Evolutionary conservation across 768 basidiomycete species (phyloP).

Genomic region (Russula sp.): DNA sequence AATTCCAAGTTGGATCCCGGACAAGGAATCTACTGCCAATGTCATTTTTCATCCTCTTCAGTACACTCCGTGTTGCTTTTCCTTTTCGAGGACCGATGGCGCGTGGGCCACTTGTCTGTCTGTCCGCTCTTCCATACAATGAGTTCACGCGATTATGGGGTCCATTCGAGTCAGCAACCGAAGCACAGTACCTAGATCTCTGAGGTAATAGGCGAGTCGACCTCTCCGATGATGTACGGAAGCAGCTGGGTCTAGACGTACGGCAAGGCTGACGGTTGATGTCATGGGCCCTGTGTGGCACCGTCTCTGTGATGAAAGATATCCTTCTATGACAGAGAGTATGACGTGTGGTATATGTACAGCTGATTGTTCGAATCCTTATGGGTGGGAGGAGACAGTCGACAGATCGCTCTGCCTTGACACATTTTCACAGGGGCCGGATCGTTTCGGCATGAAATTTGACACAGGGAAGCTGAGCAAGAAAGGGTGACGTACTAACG

Average conservation of each 20-base stretch:
- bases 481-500: not conserved
- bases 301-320: not conserved
- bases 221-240: too few species aligned
- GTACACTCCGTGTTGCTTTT: not conserved
- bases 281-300: not conserved
- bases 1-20: slow-evolving; percentile 19
- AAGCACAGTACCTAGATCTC: too few species aligned
- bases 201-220: too few species aligned
- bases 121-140: not conserved
- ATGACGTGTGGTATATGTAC: not conserved
- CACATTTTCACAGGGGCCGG: not conserved
- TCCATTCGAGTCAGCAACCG: not conserved
- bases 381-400: not conserved
- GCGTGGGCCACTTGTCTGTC: not conserved
- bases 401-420: not conserved
- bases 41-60: not conserved
- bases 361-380: not conserved
- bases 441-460: not conserved
- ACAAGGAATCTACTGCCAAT: not conserved
- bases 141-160: not conserved
- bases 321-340: not conserved
- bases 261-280: not conserved
- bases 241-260: too few species aligned
- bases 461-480: too few species aligned
- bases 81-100: not conserved